Evolutionary conservation across 768 basidiomycete genomes (phyloP), one percentile per base, ranked within the genome.

Genomic region (Lactarius indigo): DNA sequence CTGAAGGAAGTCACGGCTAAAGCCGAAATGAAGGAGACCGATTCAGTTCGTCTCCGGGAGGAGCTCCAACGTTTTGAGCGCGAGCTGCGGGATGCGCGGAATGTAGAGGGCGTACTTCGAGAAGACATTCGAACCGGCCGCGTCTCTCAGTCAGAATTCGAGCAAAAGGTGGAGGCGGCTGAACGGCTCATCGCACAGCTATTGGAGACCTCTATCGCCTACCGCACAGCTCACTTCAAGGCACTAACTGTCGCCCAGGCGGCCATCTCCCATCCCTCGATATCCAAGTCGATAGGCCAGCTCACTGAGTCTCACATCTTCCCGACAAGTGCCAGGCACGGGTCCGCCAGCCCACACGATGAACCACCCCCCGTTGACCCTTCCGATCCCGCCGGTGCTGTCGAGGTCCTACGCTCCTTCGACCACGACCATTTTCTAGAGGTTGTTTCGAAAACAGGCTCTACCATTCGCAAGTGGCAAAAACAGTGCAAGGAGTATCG

Each of bases 401-500:
- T 94, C 42, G 90, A 92, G 62, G 78, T 81, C 17, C 76, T 94
- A 26, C 81, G 90, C 54, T 83, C 84, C 30, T 92, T 92, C 73
- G 92, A 94, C 73, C 88, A 95, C 70, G 91, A 92, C 70, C 83
- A 86, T 69, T 96, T 97, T 76, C 76, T 92, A 58, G 95, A 96
- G 60, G 87, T 87, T 0, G 85, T 98, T 54, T 79, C 82, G 63
- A 93, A 94, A 75, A 86, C 89, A 13, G 89, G 89, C n/a, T 85
- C 90, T 17, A 90, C 92, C 12, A 91, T 95, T 65, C 88, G 92
- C 64, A 97, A 96, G 75, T 98, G 95, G 94, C 92, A 95, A 79
- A 97, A 94, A 75, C 94, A 96, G 74, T 96, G 94, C 79, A 96
- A 94, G 74, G 90, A 94, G 70, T 98, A 98, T 66, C 84, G 95